Evolutionary conservation across 495 filamentous ascomycete genomes (phyloP), one percentile per base, ranked within the genome.

Genomic region (Chaetomium cochliodes): DNA sequence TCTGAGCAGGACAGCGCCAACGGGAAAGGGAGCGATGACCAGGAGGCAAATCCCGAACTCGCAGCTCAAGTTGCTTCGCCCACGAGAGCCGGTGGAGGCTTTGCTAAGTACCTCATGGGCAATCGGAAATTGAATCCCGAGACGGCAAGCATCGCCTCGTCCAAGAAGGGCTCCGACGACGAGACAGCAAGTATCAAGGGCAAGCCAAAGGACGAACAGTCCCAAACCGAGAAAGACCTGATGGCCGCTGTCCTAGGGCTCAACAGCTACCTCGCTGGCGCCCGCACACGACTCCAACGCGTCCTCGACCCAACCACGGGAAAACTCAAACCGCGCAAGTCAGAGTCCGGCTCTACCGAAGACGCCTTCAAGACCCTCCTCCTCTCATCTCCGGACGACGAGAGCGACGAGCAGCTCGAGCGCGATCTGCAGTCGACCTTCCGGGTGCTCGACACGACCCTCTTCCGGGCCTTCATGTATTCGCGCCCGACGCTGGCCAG

Each of bases 381-480:
- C 37, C 75, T 68, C 39, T 77, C 75, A 6, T 80, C 81, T 23
- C 79, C 74, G 42, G 81, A 83, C 57, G 75, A 83, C 57, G 75
- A 83, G 44, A 70, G 79, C 42, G 79, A 86, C n/a, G 77, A 83
- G 60, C 85, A 91, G 63, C 89, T 91, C 65, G 84, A 89, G 66
- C 73, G 85, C 22, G 85, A 87, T 53, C 82, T 98, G 15, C 83
- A 86, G 15, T 80, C 87, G 49, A 90, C 89, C 2, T 96, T 92
- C 26, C 87, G 82, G 47, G 75, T 96, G 2, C 89, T 99, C 22
- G 94, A 99, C 71, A 98, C 94, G 1, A 92, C 92, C 3, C 82
- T 98, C 0, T 99, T 99, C 78, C 85, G 93, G 26, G 88, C 91
- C 2, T 92, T 94, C 71, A 97, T 98, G 90, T 91, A 91, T 66